Evolutionary conservation across 257 asterid genomes (phyloP).

Genomic region (Ilex aquifolium): DNA sequence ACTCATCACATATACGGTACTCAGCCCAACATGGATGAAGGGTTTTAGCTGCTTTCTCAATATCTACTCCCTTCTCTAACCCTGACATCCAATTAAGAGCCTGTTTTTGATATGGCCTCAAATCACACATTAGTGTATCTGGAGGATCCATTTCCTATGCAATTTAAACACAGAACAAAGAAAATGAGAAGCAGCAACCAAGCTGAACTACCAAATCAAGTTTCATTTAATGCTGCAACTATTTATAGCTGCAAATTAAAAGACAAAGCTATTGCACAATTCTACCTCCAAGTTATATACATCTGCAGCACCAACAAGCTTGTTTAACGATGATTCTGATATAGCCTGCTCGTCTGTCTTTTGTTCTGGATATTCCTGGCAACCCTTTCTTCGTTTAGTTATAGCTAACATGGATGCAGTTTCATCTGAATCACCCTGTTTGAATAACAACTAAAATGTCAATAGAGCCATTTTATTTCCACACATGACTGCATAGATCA

Average conservation of each 20-base stretch:
- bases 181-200: not conserved
- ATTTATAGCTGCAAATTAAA: not conserved
- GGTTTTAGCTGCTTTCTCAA: conserved; percentile 50
- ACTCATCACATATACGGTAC: conserved; percentile 75
- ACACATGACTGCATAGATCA: not conserved
- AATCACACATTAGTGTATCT: conserved; percentile 49
- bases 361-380: conserved; percentile 27
- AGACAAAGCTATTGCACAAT: not conserved
- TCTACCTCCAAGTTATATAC: conserved; percentile 64
- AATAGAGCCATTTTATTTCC: not conserved
- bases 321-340: conserved; percentile 63
- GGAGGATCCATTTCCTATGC: conserved; percentile 80
- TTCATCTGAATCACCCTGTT: conserved; percentile 40
- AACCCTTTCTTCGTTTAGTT: conserved; percentile 48
- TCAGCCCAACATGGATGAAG: conserved; percentile 96
- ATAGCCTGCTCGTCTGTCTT: conserved; percentile 50
- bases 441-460: conserved; percentile 8
- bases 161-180: conserved; percentile 3
- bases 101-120: conserved; percentile 79
- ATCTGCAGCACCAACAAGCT: conserved; percentile 82
- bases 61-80: conserved; percentile 49
- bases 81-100: conserved; percentile 89
- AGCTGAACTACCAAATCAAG: not conserved
- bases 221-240: no score
- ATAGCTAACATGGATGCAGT: conserved; percentile 29